Evolutionary conservation across 2,329 filamentous ascomycete species (phyloP), one percentile per base, ranked within the genome.

Genomic region (Apiospora koreana): DNA sequence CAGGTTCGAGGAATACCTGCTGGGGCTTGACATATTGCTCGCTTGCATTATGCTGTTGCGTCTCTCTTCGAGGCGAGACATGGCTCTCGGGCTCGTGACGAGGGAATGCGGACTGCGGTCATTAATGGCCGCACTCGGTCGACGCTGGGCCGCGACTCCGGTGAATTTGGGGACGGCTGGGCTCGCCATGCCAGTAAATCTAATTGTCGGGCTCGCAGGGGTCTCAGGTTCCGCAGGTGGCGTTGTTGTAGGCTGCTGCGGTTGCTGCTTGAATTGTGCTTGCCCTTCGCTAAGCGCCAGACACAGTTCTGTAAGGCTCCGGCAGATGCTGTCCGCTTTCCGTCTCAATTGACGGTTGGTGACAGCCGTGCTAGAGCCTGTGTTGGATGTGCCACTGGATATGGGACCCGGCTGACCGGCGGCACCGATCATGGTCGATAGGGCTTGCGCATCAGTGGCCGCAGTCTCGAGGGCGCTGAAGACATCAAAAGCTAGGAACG

Each of bases 321-420:
- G 92, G 79, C 96, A 98, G 78, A 99, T 90, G 77, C 93, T 94
- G 78, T 99, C 95, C 38, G 94, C 94, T 81, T 97, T 98, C 72
- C 95, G 90, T 66, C 94, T 90, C 21, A 97, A 86, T 78, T 97
- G 94, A 67, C 96, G 90, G 79, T 99, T 95, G 1, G 93, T 91
- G 14, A 91, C 82, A 16, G 83, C 80, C 31, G 77, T 73, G 67
- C 82, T 81, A 43, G 83, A 81, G 41, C 91, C 89, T 70, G 91
- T 87, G 67, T 87, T 84, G 76, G 91, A 91, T 16, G 89, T 88
- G 58, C 88, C 89, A 71, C 91, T 91, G 0, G 91, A 91, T 62
- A 92, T 91, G 0, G 90, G 89, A 0, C 89, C 88, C 1, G 87
- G 91, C 67, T 94, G 89, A 16, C 93, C 92, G 58, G 87, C 87